A percentile compares a stretch with the other conserved stretches of the same genome.
phyloP scores from a whole-genome alignment of 768 basidiomycete genomes.

The Amanita subjunquillea region DNA sequence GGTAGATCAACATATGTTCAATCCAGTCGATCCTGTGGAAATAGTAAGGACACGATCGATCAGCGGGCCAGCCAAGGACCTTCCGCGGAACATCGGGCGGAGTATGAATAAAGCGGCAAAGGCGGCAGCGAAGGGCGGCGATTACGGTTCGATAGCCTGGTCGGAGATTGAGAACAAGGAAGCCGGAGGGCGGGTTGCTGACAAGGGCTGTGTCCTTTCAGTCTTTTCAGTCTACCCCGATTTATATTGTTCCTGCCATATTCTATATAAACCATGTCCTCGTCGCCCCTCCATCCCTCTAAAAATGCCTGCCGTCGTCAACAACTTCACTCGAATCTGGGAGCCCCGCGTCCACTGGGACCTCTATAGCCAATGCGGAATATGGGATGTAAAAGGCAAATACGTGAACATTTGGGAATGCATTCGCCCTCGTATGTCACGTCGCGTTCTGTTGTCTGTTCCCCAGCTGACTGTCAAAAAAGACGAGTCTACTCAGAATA shows the following conservation, averaged over 20 bases:
- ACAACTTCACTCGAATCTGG: constrained; percentile 63
- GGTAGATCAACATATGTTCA: not conserved
- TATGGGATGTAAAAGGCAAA: constrained; percentile 57
- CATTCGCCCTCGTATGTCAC: constrained; percentile 50
- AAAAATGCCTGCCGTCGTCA: constrained; percentile 39
- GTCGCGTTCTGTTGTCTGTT: constrained; percentile 2
- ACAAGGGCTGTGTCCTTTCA: not conserved
- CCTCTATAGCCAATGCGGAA: constrained; percentile 55
- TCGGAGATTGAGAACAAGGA: not conserved
- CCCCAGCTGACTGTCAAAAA: not conserved
- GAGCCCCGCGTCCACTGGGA: constrained; percentile 59
- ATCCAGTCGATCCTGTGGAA: not conserved
- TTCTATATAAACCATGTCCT: not conserved
- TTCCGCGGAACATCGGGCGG: not conserved
- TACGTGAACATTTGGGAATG: constrained; percentile 76
- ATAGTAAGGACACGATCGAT: not conserved
- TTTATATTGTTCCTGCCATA: not conserved
- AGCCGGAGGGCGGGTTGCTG: not conserved
- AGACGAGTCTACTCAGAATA: constrained; percentile 55
- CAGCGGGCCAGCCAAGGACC: not conserved
- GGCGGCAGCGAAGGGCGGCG: not conserved
- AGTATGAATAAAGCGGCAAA: not conserved
- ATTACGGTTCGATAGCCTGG: no score
- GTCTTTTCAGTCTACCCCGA: not conserved
- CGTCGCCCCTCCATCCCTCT: not conserved